These are phyloP conservation scores for Colletotrichum higginsianum DNA, from an alignment of 2,329 filamentous ascomycete genomes.

Conservation along the genomic window DNA sequence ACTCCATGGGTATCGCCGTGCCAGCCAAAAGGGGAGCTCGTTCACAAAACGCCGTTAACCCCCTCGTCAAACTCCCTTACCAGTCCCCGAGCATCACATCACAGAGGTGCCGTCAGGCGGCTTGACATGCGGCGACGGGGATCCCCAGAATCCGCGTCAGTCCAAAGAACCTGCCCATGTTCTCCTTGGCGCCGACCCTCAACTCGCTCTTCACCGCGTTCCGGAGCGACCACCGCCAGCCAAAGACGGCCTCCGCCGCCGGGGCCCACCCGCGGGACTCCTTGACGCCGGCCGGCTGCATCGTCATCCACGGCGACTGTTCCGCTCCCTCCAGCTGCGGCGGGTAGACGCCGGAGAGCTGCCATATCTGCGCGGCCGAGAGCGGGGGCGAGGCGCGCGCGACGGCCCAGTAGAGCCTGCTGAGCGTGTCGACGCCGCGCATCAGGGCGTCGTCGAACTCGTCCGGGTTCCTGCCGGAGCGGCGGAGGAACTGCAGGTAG, in stretches of 20 bases:
- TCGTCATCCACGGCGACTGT: constrained; percentile 28
- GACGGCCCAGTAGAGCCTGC: constrained; percentile 48
- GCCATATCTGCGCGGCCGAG: constrained; percentile 14
- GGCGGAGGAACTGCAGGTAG: constrained; percentile 50
- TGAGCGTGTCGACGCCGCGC: constrained; percentile 44
- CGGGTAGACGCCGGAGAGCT: constrained; percentile 31
- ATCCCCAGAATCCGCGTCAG: constrained; percentile 46
- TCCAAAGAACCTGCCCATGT: constrained; percentile 46
- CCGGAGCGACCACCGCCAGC: constrained; percentile 32
- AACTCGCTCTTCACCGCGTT: constrained; percentile 42
- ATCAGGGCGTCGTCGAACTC: constrained; percentile 49
- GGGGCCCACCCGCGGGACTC: constrained; percentile 12
- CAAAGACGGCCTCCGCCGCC: constrained; percentile 13
- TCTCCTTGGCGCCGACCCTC: constrained; percentile 46
- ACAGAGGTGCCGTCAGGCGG: too few species aligned
- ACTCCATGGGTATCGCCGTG: background rate
- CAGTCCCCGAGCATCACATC: background rate
- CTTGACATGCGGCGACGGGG: constrained; percentile 31
- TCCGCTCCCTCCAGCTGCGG: constrained; percentile 13
- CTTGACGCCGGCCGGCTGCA: constrained; percentile 23
- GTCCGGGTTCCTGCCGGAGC: constrained; percentile 41
- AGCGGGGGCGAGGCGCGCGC: background rate
- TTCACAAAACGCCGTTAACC: background rate
- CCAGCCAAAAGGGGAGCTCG: background rate
- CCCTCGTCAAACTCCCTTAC: background rate